Evolutionary conservation across 2,329 filamentous ascomycete genomes (phyloP), one percentile per base, ranked within the genome.

Genomic region (Cladophialophora exuberans): DNA sequence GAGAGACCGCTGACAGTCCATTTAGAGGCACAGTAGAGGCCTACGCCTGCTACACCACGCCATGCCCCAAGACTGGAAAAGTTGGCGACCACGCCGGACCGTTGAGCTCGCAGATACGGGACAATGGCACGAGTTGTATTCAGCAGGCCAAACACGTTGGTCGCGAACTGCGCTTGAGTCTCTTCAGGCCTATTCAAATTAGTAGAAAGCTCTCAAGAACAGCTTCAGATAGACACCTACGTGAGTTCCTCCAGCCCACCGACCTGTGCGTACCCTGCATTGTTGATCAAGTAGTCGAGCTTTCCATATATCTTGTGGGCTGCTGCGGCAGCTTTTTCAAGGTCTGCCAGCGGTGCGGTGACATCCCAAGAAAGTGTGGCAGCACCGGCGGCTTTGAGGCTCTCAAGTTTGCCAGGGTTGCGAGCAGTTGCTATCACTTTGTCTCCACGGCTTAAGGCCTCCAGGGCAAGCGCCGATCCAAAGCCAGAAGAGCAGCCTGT

Each of bases 141-240:
- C 18, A 75, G 57, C 2, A 69, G 65, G 1, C 72, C 73, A 43
- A 74, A 72, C 4, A 69, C 62, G 49, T 76, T 76, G 15, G 68
- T 69, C 25, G 68, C 66, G 61, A 74, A 73, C 31, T 70, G 62
- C 18, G 53, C 58, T 6, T 62, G 39, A 15, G 61, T 62, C 4
- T 69, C 62, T 35, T 64, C 62, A 2, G 66, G 63, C 6, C 38
- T 53, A 20, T 23, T 3, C 6, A 31, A n/a, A 6, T 47, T 10
- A 50, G 44, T 33, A 38, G 20, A 10, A 15, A 23, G 22, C 7
- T 20, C 28, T 2, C 9, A 13, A 30, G 15, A 45, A 22, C 15
- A 15, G 7, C 4, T 15, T 11, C 6, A 31, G 28, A 23, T 15
- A 31, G 4, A 11, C 9, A 33, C 56, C 39, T 45, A 59, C 59